Base-by-base conservation (phyloP, 2,329 filamentous ascomycete species). In the Clarireedia sp. region DNA sequence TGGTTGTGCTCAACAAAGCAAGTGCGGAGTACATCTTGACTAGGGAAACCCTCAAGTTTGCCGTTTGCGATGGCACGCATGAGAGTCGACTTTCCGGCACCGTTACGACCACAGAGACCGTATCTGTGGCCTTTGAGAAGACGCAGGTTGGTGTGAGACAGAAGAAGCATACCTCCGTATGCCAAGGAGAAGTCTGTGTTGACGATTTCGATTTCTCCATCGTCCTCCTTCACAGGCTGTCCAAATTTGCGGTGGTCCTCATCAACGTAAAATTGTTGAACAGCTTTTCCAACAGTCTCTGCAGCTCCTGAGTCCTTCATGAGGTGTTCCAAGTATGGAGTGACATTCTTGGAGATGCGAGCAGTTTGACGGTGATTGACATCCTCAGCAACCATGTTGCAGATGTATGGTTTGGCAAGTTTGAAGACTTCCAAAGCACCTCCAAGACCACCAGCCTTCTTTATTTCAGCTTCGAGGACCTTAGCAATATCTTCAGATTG, bases 1-100 rank as follows among this genome's bases (percentile, higher is more conserved):
- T 99, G 92, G 75, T 97, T 97, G 78, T 99, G 94, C 77, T 99
- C 94, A 44, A 99, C 94, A 68, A 97, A 99, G 74, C 92, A 97
- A 10, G 92, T 97, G 66, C 89, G 87, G 66, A 99, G 84, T 57
- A 91, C 86, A 62, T 96, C 90, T 70, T 94, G 90, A 16, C 90
- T 78, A 38, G 94, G 94, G 75, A 99, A 99, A 8, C 94, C 94
- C 73, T 99, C 94, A 3, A 99, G 81, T 78, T 99, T 99, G 68
- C 91, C 92, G 57, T 87, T 87, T 50, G 94, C 89, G 66, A 99
- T 99, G 70, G 88, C 90, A 70, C 90, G 89, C 94, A 99, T 97
- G 57, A 99, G 81, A 1, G 94, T 99, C n/a, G 94, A 97, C 76
- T 99, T 99, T 69, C 94, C 94, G 56, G 91, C 90, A 75, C 94